Evolutionary conservation across 441 rosid genomes (phyloP), one percentile per base, ranked within the genome.

Genomic region (Eruca vesicaria): DNA sequence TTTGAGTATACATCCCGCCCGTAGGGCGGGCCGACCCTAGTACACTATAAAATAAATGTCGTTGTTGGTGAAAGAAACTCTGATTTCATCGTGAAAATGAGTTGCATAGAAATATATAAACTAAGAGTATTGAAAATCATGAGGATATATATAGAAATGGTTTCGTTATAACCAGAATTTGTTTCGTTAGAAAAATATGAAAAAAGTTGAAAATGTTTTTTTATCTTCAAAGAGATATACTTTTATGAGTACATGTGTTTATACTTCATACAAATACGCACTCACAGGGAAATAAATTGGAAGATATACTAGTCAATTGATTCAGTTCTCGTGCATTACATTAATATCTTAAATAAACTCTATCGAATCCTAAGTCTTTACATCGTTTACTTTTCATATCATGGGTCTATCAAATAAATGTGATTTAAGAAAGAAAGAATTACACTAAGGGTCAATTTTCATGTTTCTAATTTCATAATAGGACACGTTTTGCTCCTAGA

Each of bases 281-380:
- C 43, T 70, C 33, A 14, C 18, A 15, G 56, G 66, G 56, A 31
- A 11, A 57, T 63, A 26, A 63, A 43, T 63, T 20, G 14, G 52
- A 63, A 76, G 66, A 63, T 8, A 59, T 69, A 77, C 76, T 50
- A 65, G 72, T 71, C 76, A 52, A 60, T 57, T 71, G 63, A 65
- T 56, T 59, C 76, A 66, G 2, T 64, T 77, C 80, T 63, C 76
- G 76, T 77, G 72, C 72, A 52, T 12, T 57, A 48, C 76, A 71
- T 71, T 48, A 50, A 70, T 65, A 32, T 63, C 75, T 33, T 7
- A 69, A 55, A 63, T 53, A 75, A 59, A 75, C 68, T 41, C 53
- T 69, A 63, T 55, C 66, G 79, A 69, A 76, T 76, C 75, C 66
- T 63, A 69, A 63, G 79, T 76, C 60, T 20, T 29, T 41, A 5